Evolutionary conservation across 2,329 filamentous ascomycete species (phyloP), one percentile per base, ranked within the genome.

Genomic region (Calonectria ilicicola): DNA sequence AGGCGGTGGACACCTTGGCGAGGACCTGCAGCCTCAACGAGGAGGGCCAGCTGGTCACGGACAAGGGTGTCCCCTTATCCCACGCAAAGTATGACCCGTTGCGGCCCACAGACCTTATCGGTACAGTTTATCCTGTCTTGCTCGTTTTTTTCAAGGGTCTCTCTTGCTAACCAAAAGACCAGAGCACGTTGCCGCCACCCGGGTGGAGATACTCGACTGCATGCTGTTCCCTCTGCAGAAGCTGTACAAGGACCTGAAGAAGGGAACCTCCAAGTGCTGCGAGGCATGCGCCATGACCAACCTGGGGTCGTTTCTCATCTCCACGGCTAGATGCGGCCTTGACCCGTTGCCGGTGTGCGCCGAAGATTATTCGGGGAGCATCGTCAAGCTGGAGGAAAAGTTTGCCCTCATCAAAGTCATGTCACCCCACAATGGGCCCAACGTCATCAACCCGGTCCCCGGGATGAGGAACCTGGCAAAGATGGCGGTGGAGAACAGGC

Each of bases 401-500:
- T 65, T 65, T 29, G 46, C 44, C 63, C 44, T 51, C 7, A 49
- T 65, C 63, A 51, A 49, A 21, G 46, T 65, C 26, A 53, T 51
- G 29, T 65, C 63, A 29, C 46, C 63, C 17, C 63, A 65, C 32
- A 47, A 65, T 23, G 63, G 63, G n/a, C 63, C 63, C 63, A 65
- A 65, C 46, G 44, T 49, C 46, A 47, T 65, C 44, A 49, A 65
- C 46, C 63, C 63, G 17, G n/a, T 65, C 29, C 63, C 63, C 21
- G 63, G 42, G 15, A 53, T 65, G 63, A 27, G 63, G 15, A 65
- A 35, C 21, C 21, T 65, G 21, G 63, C 32, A 12, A 65, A 65
- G 29, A 38, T 65, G 44, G 63, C 63, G 19, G 63, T 65, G 32
- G 63, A 65, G 21, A 65, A 65, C 38, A 51, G 63, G 46, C 38